Conservation (phyloP, 306 rosid species). For the Aeschynomene evenia region DNA sequence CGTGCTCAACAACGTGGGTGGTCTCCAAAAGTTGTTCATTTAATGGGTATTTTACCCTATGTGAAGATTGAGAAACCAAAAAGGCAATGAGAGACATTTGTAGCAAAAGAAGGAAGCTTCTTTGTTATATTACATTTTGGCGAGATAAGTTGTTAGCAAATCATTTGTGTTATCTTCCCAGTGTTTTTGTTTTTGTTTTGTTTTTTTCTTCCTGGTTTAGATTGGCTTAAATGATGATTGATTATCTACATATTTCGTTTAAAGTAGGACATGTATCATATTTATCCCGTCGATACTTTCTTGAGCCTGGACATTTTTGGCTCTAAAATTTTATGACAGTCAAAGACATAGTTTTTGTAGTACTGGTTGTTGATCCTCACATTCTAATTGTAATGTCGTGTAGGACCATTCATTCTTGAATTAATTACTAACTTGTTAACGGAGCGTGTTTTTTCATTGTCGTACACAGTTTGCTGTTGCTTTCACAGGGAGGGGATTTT, state of each 20-base stretch:
- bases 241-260: constrained; percentile 39
- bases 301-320: constrained; percentile 6
- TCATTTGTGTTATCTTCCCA: constrained; percentile 19
- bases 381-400: constrained; percentile 13
- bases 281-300: constrained; percentile 28
- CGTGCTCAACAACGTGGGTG: constrained; percentile 84
- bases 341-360: constrained; percentile 21
- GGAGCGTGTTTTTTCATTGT: background rate
- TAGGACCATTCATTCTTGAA: constrained; percentile 9
- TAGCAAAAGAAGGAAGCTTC: constrained; percentile 32
- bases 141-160: constrained; percentile 29
- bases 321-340: constrained; percentile 25
- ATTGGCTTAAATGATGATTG: constrained; percentile 33
- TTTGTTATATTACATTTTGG: constrained; percentile 35
- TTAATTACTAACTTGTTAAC: constrained; percentile 21
- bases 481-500: background rate
- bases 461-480: background rate
- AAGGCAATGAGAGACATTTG: constrained; percentile 53
- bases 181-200: too few relatives aligned
- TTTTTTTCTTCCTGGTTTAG: constrained; percentile 26
- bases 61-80: constrained; percentile 89
- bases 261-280: constrained; percentile 54
- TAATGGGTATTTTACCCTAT: constrained; percentile 65
- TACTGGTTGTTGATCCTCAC: background rate
- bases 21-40: constrained; percentile 64